Conservation (phyloP, 345 rosid species). For the Populus simonii region DNA sequence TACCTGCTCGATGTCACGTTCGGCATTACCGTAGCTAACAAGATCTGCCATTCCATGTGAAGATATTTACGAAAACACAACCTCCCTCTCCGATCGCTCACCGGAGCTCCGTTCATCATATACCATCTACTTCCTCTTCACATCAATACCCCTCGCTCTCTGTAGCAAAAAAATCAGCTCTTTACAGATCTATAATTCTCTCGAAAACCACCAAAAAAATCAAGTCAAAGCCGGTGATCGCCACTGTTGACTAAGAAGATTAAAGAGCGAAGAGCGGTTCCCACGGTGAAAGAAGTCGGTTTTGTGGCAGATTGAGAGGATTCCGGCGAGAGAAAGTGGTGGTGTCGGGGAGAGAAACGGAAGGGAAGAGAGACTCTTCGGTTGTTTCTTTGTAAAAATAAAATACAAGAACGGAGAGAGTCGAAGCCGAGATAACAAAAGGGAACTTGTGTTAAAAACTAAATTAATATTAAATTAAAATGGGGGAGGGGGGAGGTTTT, state of each 20-base stretch:
- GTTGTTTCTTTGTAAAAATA: not conserved
- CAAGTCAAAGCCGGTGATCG: constrained; percentile 23
- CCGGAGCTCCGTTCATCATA: constrained; percentile 86
- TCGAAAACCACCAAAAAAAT: not conserved
- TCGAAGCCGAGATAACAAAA: constrained; percentile 34
- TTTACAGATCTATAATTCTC: constrained; percentile 15
- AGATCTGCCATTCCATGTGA: constrained; percentile 99
- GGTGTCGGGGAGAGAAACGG: not conserved
- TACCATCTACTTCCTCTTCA: constrained; percentile 27
- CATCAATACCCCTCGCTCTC: constrained; percentile 8
- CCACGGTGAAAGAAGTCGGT: not conserved
- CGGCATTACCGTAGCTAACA: constrained; percentile 82
- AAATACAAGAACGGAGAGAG: constrained; percentile 25
- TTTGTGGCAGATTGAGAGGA: not conserved
- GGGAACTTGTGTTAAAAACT: not conserved
- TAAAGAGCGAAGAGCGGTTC: not conserved
- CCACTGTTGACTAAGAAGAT: constrained; percentile 3
- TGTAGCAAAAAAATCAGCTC: not conserved
- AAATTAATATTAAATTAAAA: not conserved
- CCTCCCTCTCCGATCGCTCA: constrained; percentile 76
- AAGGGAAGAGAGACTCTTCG: constrained; percentile 5
- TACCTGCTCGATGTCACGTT: constrained; percentile 84
- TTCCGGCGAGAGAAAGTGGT: not conserved
- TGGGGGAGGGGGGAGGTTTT: not conserved
- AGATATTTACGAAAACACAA: constrained; percentile 50